These are phyloP conservation scores for Daldinia grandis DNA, from an alignment of 495 filamentous ascomycete species.

Conservation along the genomic window DNA sequence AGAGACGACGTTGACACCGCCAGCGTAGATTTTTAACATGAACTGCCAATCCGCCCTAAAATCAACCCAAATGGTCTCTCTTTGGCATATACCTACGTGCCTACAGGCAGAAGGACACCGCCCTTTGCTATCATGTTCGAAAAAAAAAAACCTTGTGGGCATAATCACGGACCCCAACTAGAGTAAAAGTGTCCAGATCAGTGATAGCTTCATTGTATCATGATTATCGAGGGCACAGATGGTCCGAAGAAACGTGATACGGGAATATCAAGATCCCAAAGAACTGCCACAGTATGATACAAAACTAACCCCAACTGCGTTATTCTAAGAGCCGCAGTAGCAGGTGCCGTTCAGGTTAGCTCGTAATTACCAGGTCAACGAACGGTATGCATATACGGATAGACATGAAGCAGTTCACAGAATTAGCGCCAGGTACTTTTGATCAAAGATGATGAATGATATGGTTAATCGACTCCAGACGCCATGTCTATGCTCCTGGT, in stretches of 20 bases:
- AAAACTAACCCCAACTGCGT: neutral
- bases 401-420: no score
- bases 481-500: constrained; percentile 13
- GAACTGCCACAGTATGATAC: neutral
- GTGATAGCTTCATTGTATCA: constrained; percentile 47
- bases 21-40: constrained; percentile 57
- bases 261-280: neutral
- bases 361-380: no score
- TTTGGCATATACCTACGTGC: constrained; percentile 57
- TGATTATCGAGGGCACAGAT: constrained; percentile 57
- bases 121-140: constrained; percentile 48
- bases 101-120: constrained; percentile 56
- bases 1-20: constrained; percentile 59
- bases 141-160: constrained; percentile 44
- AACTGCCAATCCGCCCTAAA: constrained; percentile 46
- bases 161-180: constrained; percentile 50
- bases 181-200: constrained; percentile 51
- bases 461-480: neutral
- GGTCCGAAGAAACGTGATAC: constrained; percentile 49
- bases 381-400: no score
- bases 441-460: neutral
- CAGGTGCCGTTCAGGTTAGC: no score
- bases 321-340: neutral
- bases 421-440: no score
- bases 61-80: constrained; percentile 59